phyloP scores from a whole-genome alignment of 2,329 filamentous ascomycete species.

The Fusarium duplospermum region DNA sequence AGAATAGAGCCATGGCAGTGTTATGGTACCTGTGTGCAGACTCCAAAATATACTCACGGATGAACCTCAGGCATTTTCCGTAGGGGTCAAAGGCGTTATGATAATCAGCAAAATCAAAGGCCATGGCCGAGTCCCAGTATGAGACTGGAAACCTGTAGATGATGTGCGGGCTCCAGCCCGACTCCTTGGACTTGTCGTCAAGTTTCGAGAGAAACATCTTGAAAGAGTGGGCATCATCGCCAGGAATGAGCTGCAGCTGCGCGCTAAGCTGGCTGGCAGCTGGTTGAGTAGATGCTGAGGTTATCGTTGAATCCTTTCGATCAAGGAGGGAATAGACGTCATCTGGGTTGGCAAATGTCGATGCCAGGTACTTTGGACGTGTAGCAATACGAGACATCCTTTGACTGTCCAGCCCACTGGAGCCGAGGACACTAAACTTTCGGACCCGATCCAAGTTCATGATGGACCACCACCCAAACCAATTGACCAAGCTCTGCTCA shows the following conservation, averaged over 20 bases:
- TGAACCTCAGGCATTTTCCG: conserved; percentile 35
- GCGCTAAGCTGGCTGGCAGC: not conserved
- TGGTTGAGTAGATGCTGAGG: not conserved
- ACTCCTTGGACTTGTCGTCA: not conserved
- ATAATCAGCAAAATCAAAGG: conserved; percentile 38
- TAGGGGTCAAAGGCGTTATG: conserved; percentile 34
- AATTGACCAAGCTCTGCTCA: conserved; percentile 72
- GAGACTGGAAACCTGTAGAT: conserved; percentile 56
- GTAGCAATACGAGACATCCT: conserved; percentile 42
- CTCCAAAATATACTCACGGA: conserved; percentile 23
- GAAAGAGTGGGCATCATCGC: conserved; percentile 20
- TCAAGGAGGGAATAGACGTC: conserved; percentile 24
- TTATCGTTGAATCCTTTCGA: not conserved
- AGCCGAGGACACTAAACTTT: conserved; percentile 67
- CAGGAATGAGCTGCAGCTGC: conserved; percentile 3
- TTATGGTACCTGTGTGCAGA: conserved; percentile 17
- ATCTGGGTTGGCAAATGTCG: conserved; percentile 54
- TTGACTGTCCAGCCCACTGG: conserved; percentile 40
- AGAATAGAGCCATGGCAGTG: conserved; percentile 59
- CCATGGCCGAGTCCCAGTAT: conserved; percentile 49
- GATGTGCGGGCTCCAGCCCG: conserved; percentile 34
- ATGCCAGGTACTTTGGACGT: conserved; percentile 47
- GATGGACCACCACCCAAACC: conserved; percentile 70
- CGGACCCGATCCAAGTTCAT: conserved; percentile 62
- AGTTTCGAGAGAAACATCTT: conserved; percentile 14